Evolutionary conservation across 768 basidiomycete genomes (phyloP).

Genomic region (Termitomyces sp.): DNA sequence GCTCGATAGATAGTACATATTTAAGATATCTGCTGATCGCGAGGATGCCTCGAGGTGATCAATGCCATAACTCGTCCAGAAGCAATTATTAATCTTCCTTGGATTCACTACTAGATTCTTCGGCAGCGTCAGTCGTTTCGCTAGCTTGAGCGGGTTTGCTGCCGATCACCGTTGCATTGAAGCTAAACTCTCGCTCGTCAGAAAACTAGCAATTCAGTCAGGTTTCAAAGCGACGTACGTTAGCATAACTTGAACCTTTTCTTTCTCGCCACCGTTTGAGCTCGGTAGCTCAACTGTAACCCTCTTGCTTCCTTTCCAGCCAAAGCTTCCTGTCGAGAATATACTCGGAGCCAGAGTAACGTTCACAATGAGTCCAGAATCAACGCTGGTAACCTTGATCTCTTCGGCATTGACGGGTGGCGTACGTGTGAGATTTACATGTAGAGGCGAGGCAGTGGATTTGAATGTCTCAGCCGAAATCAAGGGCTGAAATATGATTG

Average conservation of each 20-base stretch:
- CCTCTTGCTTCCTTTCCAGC: constrained; percentile 77
- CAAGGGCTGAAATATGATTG: constrained; percentile 29
- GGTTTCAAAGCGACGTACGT: constrained; percentile 42
- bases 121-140: constrained; percentile 29
- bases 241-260: constrained; percentile 69
- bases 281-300: constrained; percentile 59
- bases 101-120: constrained; percentile 19
- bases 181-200: constrained; percentile 29
- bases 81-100: constrained; percentile 10
- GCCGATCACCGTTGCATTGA: constrained; percentile 73
- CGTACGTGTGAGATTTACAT: constrained; percentile 59
- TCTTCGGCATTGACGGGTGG: constrained; percentile 38
- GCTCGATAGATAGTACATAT: background rate
- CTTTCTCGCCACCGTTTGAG: constrained; percentile 43
- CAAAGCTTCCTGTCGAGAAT: constrained; percentile 75
- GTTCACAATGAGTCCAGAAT: constrained; percentile 58
- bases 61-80: background rate
- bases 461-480: constrained; percentile 52
- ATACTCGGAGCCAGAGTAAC: constrained; percentile 51
- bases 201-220: background rate
- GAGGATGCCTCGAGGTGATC: background rate
- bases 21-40: background rate
- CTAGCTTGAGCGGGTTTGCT: constrained; percentile 51
- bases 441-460: constrained; percentile 62
- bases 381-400: constrained; percentile 33